Evolutionary conservation across 495 filamentous ascomycete genomes (phyloP), one percentile per base, ranked within the genome.

Genomic region (Penicillium manginii): DNA sequence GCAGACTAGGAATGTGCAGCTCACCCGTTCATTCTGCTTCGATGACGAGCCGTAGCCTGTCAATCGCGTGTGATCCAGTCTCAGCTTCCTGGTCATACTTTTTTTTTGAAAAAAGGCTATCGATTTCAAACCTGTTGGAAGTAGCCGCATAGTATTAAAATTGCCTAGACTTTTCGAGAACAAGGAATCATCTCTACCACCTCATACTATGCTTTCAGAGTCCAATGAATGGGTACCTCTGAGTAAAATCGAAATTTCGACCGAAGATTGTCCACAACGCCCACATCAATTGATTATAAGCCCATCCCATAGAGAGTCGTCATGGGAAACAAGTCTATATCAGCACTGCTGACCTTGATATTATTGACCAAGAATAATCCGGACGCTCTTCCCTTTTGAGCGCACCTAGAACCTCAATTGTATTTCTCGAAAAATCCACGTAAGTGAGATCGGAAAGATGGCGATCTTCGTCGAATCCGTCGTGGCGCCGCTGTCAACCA

Each of bases 391-490:
- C 35, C 12, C 2, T 37, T 14, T 37, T n/a, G 15, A 37, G 15
- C 35, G 12, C 11, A 2, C 4, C 15, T 37, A 37, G 11, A 2
- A n/a, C 12, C 3, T 12, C 2, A 9, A 14, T 37, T 37, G 7
- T n/a, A 12, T 12, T 6, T 37, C 12, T 37, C 35, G 11, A 1
- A 45, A 3, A 18, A 5, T 45, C 6, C 2, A 8, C 14, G 31
- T 58, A 55, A 50, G 55, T 33, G 46, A 57, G 53, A 43, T 51
- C 17, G 14, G 15, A 19, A 12, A 21, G 21, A 6, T 29, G 57
- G 22, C 42, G 66, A 69, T 69, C 61, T 47, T 64, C 32, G 19
- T 32, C 60, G 15, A 17, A 63, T 69, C 59, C 67, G 67, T 67
- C 64, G 17, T 3, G 35, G 15, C 18, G 18, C 47, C 50, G 50